Evolutionary conservation across 805 yeast species (phyloP), one percentile per base, ranked within the genome.

Genomic region (Hanseniaspora valbyensis): DNA sequence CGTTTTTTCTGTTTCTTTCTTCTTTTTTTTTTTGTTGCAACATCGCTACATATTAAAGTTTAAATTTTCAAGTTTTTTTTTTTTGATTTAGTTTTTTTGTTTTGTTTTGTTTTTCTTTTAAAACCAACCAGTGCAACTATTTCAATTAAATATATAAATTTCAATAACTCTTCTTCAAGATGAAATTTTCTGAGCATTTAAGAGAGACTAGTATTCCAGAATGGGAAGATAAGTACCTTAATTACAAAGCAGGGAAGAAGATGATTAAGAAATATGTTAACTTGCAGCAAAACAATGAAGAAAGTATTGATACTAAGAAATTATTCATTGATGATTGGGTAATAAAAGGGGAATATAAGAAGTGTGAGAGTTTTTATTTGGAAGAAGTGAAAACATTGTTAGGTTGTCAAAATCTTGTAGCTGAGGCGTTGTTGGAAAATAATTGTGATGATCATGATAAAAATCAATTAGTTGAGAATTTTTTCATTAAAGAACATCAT

Each of bases 141-240:
- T n/a, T n/a, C n/a, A n/a, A n/a, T n/a, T n/a, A n/a, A n/a, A n/a
- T n/a, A n/a, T n/a, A n/a, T n/a, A n/a, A n/a, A n/a, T n/a, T n/a
- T n/a, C n/a, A n/a, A n/a, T n/a, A n/a, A n/a, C n/a, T n/a, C n/a
- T n/a, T n/a, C n/a, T 25, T 39, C 32, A 25, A 22, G 3, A 80
- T 80, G 85, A 80, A 79, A 64, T 80, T 80, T 60, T 82, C 76
- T n/a, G 83, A 77, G 53, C 75, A 80, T 45, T 66, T 79, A 39
- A 70, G 68, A 39, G 81, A 78, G 29, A 78, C 79, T n/a, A 69
- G 73, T 13, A 83, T 83, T 51, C 95, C 96, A 4, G 95, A 83
- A 59, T 89, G 96, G 96, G 79, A 77, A 59, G 81, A 78, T 49
- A 80, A 80, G 59, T 89, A 89, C 60, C 71, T 89, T 30, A 83